A percentile compares a stretch with the other conserved stretches of the same genome.
phyloP scores from a whole-genome alignment of 768 basidiomycete genomes.

The Boletus eberwhitei region DNA sequence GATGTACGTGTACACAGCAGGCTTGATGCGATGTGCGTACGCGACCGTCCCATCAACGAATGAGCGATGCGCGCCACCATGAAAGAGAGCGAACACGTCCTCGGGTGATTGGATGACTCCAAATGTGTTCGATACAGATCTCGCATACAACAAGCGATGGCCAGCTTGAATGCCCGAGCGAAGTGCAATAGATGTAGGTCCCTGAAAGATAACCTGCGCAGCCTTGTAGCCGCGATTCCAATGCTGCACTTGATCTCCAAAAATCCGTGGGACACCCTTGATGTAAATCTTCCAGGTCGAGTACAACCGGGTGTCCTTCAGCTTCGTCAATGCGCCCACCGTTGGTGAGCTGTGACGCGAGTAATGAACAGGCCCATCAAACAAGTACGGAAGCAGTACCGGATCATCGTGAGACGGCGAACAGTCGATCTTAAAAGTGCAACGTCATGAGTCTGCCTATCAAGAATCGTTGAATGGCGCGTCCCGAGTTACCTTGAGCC shows the following conservation, averaged over 20 bases:
- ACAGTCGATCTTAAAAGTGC: conserved; percentile 49
- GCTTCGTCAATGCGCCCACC: conserved; percentile 58
- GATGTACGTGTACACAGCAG: conserved; percentile 83
- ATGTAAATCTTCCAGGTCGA: conserved; percentile 78
- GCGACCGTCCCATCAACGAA: conserved; percentile 11
- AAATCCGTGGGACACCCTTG: conserved; percentile 54
- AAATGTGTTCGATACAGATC: conserved; percentile 57
- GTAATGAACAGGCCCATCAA: conserved; percentile 72
- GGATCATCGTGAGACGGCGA: conserved; percentile 43
- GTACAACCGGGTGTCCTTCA: conserved; percentile 62
- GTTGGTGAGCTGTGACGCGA: conserved; percentile 71
- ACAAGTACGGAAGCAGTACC: conserved; percentile 51
- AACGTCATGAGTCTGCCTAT: conserved; percentile 2
- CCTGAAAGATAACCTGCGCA: conserved; percentile 66
- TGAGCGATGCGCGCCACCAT: conserved; percentile 35
- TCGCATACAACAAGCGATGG: conserved; percentile 72
- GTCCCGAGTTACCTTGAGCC: conserved; percentile 51
- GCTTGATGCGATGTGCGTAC: conserved; percentile 57
- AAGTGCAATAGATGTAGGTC: conserved; percentile 59
- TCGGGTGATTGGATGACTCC: conserved; percentile 51
- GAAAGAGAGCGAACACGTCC: conserved; percentile 52
- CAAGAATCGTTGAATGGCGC: not conserved
- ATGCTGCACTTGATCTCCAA: conserved; percentile 55
- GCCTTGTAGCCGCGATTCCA: conserved; percentile 70
- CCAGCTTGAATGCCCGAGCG: conserved; percentile 69